Evolutionary conservation across 2,329 filamentous ascomycete species (phyloP).

Genomic region (Didymella segeticola): DNA sequence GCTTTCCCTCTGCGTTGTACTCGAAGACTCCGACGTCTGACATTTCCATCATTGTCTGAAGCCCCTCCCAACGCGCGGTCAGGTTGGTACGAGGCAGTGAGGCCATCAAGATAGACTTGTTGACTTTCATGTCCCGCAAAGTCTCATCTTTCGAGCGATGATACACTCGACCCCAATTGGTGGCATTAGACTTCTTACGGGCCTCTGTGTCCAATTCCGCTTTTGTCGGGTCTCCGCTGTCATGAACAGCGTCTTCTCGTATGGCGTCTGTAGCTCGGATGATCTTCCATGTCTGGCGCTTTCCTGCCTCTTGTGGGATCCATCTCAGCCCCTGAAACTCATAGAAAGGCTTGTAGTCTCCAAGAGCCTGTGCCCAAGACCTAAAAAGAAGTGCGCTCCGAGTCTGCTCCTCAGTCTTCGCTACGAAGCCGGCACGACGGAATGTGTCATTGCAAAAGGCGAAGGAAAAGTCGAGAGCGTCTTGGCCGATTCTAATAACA

Average conservation of each 20-base stretch:
- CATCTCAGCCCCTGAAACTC: slow-evolving; percentile 27
- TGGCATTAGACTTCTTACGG: not conserved
- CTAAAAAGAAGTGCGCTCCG: slow-evolving; percentile 32
- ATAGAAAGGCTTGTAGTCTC: slow-evolving; percentile 18
- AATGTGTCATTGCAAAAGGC: slow-evolving; percentile 35
- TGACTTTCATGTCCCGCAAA: slow-evolving; percentile 8
- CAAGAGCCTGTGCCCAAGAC: slow-evolving; percentile 36
- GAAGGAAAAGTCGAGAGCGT: slow-evolving; percentile 25
- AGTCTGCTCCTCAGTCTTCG: slow-evolving; percentile 14
- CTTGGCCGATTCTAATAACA: slow-evolving; percentile 23
- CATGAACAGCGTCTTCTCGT: not conserved
- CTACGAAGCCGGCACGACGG: slow-evolving; percentile 14
- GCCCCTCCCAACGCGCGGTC: slow-evolving; percentile 32
- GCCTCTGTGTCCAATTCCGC: not conserved
- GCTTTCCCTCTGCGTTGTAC: slow-evolving; percentile 31
- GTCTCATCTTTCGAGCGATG: slow-evolving; percentile 18
- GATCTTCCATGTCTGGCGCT: slow-evolving; percentile 24
- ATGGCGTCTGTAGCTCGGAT: slow-evolving; percentile 16
- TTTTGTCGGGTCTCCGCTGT: not conserved
- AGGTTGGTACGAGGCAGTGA: slow-evolving; percentile 24
- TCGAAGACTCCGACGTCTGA: slow-evolving; percentile 46
- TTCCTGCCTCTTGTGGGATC: slow-evolving; percentile 25
- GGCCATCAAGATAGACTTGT: slow-evolving; percentile 1
- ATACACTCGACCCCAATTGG: slow-evolving; percentile 1
- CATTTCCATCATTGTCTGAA: slow-evolving; percentile 46